Evolutionary conservation across 495 filamentous ascomycete genomes (phyloP), one percentile per base, ranked within the genome.

Genomic region (Glarea lozoyensis): DNA sequence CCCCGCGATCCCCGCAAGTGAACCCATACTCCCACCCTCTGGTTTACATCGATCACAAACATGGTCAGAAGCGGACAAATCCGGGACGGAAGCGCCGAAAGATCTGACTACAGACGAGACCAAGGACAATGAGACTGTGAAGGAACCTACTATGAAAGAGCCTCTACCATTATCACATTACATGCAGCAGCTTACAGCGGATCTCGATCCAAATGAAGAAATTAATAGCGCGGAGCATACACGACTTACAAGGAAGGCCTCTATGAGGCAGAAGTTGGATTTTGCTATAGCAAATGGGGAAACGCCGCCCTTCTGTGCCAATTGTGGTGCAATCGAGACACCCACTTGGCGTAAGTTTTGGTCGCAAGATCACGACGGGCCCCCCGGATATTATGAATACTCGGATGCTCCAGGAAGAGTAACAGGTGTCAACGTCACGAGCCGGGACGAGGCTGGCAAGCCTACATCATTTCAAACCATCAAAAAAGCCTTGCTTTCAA

Each of bases 311-410:
- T 96, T 78, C 52, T 98, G 92, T 58, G 75, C 76, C 41, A 92
- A 97, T 56, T 98, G 92, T 53, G 92, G 92, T 4, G 82, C 85
- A 12, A 92, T 98, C 45, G 84, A 94, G 54, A 98, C 92, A 1
- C 84, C 90, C 0, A 94, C 88, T 0, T 98, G 92, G 92, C 75
- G 92, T 24, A 92, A 89, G 47, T 84, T 88, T 1, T 94, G 81
- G 73, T 73, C 75, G 9, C 85, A 84, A 54, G 69, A 81, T 5
- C 64, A 78, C 17, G 54, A 63, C 12, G 85, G 84, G 0, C 65
- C 63, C 20, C 81, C 83, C 10, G 60, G 69, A 9, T 69, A 80
- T 50, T 69, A 82, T 42, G 69, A 82, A 34, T 70, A 79, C 27
- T 80, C 81, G 3, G 77, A 81, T 30, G 79, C 82, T 49, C 75